Base-by-base conservation (phyloP, 2,329 filamentous ascomycete species). In the Claviceps humidiphila region DNA sequence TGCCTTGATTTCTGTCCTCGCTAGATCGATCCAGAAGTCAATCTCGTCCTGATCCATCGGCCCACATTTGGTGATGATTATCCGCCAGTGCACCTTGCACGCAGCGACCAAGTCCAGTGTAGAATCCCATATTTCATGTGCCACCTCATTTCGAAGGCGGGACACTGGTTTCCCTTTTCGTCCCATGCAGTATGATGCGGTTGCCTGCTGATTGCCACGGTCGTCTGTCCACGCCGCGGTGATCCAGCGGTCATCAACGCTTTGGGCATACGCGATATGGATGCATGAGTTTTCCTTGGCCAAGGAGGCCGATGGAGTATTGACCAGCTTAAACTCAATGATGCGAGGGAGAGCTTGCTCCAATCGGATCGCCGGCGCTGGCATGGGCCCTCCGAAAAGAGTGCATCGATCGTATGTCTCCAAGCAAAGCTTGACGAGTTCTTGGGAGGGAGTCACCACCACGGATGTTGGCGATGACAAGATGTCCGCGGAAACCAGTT, bases 141-240 rank as follows among this genome's bases (percentile, higher is more conserved):
- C 80, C n/a, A 89, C 72, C 22, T 86, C 80, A 14, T 71, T 71
- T 55, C 89, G 78, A 1, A 70, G 62, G 14, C 72, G 75, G 7
- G 76, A 70, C 2, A 76, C 62, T 1, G 71, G 64, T 51, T 75
- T 71, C 58, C 76, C 72, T 66, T 80, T 75, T 55, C 82, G 72
- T 16, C 80, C 73, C 45, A 91, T 70, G 59, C 84, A 87, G 65
- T 89, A 91, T 0, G 85, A 84, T 0, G 82, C 78, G 16, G 78
- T 86, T 58, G 82, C 80, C 63, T 90, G 85, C 55, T 85, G 80
- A 54, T 78, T 80, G 2, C 88, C 88, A 26, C 78, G 78, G 58
- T 82, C 87, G 62, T 94, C 87, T 1, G 84, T 87, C 88, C 88
- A 94, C 0, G 85, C 84, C 5, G 81, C 85, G 13, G 83, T 84